phyloP scores from a whole-genome alignment of 768 basidiomycete genomes.

The Rhodosporidiobolus odoratus region DNA sequence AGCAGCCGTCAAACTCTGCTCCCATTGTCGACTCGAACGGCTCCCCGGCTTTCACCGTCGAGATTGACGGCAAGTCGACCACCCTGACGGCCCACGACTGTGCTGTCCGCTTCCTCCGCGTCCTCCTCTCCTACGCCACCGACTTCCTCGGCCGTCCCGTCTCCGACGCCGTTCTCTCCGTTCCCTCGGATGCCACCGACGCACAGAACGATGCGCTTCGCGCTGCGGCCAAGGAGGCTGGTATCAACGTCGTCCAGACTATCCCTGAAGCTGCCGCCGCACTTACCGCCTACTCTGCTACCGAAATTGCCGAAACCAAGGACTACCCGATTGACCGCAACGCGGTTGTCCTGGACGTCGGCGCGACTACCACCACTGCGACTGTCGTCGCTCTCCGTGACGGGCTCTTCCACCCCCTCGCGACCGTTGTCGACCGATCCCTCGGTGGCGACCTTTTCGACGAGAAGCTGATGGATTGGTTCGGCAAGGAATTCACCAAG shows the following conservation, averaged over 20 bases:
- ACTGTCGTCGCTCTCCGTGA: conserved; percentile 64
- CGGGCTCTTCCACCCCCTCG: conserved; percentile 63
- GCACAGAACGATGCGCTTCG: conserved; percentile 65
- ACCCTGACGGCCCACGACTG: conserved; percentile 77
- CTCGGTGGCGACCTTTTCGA: conserved; percentile 71
- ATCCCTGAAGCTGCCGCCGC: conserved; percentile 82
- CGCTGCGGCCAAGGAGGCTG: conserved; percentile 71
- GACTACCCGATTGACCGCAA: conserved; percentile 57
- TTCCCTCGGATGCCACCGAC: conserved; percentile 69
- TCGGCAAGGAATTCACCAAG: conserved; percentile 93
- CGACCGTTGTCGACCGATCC: conserved; percentile 50
- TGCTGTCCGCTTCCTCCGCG: conserved; percentile 74
- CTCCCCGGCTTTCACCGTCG: conserved; percentile 55
- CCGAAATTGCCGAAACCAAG: conserved; percentile 45
- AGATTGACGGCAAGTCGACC: conserved; percentile 48
- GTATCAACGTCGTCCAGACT: conserved; percentile 75
- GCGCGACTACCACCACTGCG: conserved; percentile 65
- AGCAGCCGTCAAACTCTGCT: conserved; percentile 49
- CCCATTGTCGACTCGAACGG: conserved; percentile 67
- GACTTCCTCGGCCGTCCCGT: conserved; percentile 73
- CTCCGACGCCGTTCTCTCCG: conserved; percentile 73
- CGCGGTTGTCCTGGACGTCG: conserved; percentile 74
- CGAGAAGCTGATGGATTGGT: conserved; percentile 77
- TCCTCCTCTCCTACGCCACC: conserved; percentile 76
- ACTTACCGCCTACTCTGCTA: conserved; percentile 49